Base-by-base conservation (phyloP, 2,329 filamentous ascomycete genomes). In the Alternaria sp. region DNA sequence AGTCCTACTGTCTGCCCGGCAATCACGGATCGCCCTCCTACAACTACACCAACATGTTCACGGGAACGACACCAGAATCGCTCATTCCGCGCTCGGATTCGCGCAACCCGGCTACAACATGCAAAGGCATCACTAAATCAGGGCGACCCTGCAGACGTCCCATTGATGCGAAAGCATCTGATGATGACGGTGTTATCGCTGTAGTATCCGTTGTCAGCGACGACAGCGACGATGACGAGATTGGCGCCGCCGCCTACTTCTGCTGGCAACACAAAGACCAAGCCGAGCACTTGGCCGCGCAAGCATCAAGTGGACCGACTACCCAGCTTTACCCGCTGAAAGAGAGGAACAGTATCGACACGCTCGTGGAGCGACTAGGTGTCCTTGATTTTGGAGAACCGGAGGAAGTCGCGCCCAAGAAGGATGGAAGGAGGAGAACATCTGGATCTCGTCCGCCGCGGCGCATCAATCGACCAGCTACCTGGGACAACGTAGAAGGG, bases 261-360 rank as follows among this genome's bases (percentile, higher is more conserved):
- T 98, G 95, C 84, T 97, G 92, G 91, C 94, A 97, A 79, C 96
- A 99, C 83, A 94, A 92, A 77, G 93, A 96, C 61, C 96, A 99
- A 80, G 93, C 93, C 3, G 77, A 82, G 58, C 76, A 71, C 12
- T 61, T 82, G 14, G 72, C 60, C 75, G 62, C 68, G 14, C 60
- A 60, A 23, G 61, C 63, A n/a, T 62, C 64, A 7, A 60, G 65
- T 5, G 69, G 71, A 15, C 72, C 75, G 28, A 74, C 74, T 45
- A 82, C 82, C 26, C 78, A 82, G 18, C 82, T 86, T 5, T 85
- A 88, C 7, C 87, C 89, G 5, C 79, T 90, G 58, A 86, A 89
- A 70, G 84, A 87, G 61, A 85, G 92, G 55, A 90, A 89, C 33
- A 97, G 94, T 73, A 86, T 98, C 60, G 96, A 99, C 78, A 97